Base-by-base conservation (phyloP, 192 early-diverging fungal genomes). In the Podochytrium sp. region DNA sequence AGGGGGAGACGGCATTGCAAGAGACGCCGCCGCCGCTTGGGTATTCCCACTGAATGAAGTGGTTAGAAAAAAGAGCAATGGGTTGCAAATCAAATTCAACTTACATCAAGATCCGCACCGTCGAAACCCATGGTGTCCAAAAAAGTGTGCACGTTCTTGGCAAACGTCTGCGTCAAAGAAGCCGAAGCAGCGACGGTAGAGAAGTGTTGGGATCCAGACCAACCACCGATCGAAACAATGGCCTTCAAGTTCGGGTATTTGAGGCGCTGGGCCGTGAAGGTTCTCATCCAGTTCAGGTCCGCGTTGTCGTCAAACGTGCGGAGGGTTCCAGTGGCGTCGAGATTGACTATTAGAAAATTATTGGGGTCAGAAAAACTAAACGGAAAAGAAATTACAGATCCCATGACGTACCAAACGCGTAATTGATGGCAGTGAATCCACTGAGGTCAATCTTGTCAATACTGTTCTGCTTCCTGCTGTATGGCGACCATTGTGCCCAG, bases 351-450 rank as follows among this genome's bases (percentile, higher is more conserved):
- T 20, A 37, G 27, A 29, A 18, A 23, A 23, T 49, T 42, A 18
- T 47, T 35, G 18, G 42, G 10, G 6, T 25, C 27, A 41, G 16
- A 38, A 50, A 50, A 23, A 66, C 12, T 14, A 50, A 42, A 66
- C 10, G 33, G 55, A 50, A 34, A 18, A 34, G 12, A 39, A 49
- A 51, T 25, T n/a, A n/a, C n/a, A n/a, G n/a, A n/a, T n/a, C n/a
- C n/a, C n/a, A n/a, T n/a, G n/a, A n/a, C 27, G 59, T 30, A 61
- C 55, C 55, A 34, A 74, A 74, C 18, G 72, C 72, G 38, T 74
- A 74, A 49, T 74, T 74, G 72, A 74, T 65, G 38, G 43, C 58
- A 37, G 39, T 64, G 42, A 74, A 65, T 38, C 62, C 62, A 65
- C 16, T 38, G 25, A 74, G 34, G 30, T 74, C 60, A 3, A 74